A percentile compares a stretch with the other conserved stretches of the same genome.
Evolutionary conservation across 2,329 filamentous ascomycete species (phyloP).

Genomic region (Diaporthe caulivora): DNA sequence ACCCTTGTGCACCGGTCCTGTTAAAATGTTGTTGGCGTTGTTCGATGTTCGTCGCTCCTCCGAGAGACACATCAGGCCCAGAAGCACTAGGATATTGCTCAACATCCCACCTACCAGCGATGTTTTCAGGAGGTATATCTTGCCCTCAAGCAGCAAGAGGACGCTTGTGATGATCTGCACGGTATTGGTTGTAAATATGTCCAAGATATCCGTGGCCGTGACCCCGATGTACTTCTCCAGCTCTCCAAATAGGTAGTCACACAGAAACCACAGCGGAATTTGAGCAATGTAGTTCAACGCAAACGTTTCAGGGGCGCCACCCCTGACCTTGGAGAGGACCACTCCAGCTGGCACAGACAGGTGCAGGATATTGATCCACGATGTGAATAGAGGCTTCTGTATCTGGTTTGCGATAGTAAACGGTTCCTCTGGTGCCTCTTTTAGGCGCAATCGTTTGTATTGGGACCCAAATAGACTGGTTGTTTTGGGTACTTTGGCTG

Average conservation of each 20-base stretch:
- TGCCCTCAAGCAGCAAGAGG: slow-evolving; percentile 10
- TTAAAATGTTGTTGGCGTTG: slow-evolving; percentile 19
- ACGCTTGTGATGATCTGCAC: slow-evolving; percentile 24
- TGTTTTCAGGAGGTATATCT: slow-evolving; percentile 28
- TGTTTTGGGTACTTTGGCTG: neutral
- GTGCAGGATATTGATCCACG: slow-evolving; percentile 26
- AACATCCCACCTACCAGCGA: slow-evolving; percentile 34
- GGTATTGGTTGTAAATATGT: slow-evolving; percentile 22
- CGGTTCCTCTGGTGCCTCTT: neutral
- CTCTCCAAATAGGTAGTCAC: slow-evolving; percentile 23
- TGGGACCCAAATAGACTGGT: slow-evolving; percentile 1
- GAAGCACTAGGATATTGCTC: slow-evolving; percentile 31
- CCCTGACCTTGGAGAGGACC: neutral
- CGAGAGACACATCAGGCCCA: slow-evolving; percentile 29
- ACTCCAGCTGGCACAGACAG: slow-evolving; percentile 19
- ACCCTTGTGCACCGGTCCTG: slow-evolving; percentile 18
- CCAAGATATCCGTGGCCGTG: slow-evolving; percentile 18
- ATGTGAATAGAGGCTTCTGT: slow-evolving; percentile 19
- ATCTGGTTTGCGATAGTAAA: slow-evolving; percentile 26
- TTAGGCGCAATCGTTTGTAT: neutral
- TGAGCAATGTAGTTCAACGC: slow-evolving; percentile 29
- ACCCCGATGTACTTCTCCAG: slow-evolving; percentile 16
- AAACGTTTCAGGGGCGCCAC: slow-evolving; percentile 11
- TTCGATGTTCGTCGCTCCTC: slow-evolving; percentile 15
- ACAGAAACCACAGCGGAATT: slow-evolving; percentile 31